Evolutionary conservation across 768 basidiomycete species (phyloP), one percentile per base, ranked within the genome.

Genomic region (Rhizopogon vesiculosus): DNA sequence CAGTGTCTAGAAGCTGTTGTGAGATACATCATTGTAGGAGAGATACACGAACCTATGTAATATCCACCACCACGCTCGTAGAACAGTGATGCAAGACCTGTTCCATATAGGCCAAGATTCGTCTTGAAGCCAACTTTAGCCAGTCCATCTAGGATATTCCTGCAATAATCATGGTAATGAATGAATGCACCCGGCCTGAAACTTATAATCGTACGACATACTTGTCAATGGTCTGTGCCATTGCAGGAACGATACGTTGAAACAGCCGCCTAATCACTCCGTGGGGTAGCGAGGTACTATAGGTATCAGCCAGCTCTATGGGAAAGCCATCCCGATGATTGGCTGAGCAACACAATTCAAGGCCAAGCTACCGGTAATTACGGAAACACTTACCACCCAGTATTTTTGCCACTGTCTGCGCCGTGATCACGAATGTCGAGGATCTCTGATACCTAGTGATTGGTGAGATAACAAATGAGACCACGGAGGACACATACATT

Each of bases 101-200:
- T 59, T 8, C 56, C 66, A 33, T 76, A 60, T 3, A 40, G 33
- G 19, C 78, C 78, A 39, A 69, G 55, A 51, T 72, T 69, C 0
- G 69, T 69, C 57, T 69, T 69, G 64, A 79, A 73, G 1, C 77
- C 76, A 12, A 62, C 73, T 54, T 65, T 67, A 10, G 64, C 57
- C 19, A 79, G 66, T 28, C 72, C 74, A 1, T 78, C 72, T 4
- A 73, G 59, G 10, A 72, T 55, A 3, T 66, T 69, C 63, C 75
- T 78, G 19, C 40, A 38, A 4, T 13, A 5, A 25, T n/a, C 10
- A 45, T 0, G 25, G 25, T 25, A 13, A 39, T n/a, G 31, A 33
- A 33, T 33, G 33, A 49, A 31, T 40, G 7, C 6, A 42, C 31
- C 31, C 31, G 45, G 9, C 2, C 19, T 18, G 43, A 40, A 42